A percentile compares a stretch with the other conserved stretches of the same genome.
Conservation (phyloP, 2,329 filamentous ascomycete genomes). For the Alternaria postmessia region DNA sequence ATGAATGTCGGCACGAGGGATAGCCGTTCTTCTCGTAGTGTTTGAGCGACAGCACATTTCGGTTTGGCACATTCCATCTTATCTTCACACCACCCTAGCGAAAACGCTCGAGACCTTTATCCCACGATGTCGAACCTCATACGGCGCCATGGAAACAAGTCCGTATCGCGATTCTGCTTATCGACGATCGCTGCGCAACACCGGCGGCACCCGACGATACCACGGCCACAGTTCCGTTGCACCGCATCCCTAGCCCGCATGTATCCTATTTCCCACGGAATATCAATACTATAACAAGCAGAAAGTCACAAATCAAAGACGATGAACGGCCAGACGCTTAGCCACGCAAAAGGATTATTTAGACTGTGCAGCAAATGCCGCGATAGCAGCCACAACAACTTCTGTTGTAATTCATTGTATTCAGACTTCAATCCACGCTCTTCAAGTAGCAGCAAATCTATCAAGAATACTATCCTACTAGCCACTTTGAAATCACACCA, state of each 20-base stretch:
- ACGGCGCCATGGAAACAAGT: background rate
- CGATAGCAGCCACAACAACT: background rate
- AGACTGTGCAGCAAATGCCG: background rate
- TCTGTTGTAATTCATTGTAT: background rate
- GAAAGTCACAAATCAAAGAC: background rate
- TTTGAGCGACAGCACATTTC: background rate
- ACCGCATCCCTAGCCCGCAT: background rate
- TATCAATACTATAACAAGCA: background rate
- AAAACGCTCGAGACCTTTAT: background rate
- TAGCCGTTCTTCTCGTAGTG: conserved; percentile 6
- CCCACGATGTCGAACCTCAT: background rate
- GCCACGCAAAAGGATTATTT: background rate
- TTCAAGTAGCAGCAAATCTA: background rate
- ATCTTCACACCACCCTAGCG: background rate
- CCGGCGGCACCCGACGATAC: background rate
- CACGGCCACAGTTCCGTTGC: background rate
- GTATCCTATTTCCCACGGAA: background rate
- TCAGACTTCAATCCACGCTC: background rate
- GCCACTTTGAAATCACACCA: background rate
- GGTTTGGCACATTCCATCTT: background rate
- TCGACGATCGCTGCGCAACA: background rate
- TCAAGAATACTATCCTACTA: background rate
- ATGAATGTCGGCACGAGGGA: background rate
- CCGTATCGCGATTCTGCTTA: background rate
- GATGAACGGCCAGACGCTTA: background rate